Evolutionary conservation across 1,284 basidiomycete species (phyloP), one percentile per base, ranked within the genome.

Genomic region (Singerocomus inundabilis): DNA sequence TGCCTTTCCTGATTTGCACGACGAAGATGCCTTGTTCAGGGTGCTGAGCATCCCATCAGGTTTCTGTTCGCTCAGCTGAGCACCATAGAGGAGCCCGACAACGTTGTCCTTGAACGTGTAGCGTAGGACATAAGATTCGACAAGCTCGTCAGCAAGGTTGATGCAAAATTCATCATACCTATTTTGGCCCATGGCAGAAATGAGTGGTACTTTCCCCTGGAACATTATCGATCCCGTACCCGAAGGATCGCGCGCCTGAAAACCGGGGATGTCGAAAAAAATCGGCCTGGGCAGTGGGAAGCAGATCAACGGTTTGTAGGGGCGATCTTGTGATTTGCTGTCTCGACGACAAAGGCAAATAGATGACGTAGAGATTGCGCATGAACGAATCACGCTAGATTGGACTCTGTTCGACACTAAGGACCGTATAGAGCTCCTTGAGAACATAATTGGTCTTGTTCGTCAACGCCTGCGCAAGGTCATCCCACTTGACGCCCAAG

Each of bases 341-440:
- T 91, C 69, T 98, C 94, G 41, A 94, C 86, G 52, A 97, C 78
- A 61, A 87, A 98, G 0, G 92, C 85, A 63, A 97, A 94, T 12
- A 98, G 62, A 97, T 93, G 18, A 91, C 85, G 64, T 97, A 98
- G 32, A 97, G 75, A 60, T 94, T 89, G 44, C 84, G 81, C 54
- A 91, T 81, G 56, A 93, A 82, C 15, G 81, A 77, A 61, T 94
- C 89, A 24, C 92, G 79, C 70, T 98, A 94, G 3, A 65, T 66
- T 2, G 77, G 74, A 44, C 89, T 87, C 58, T 86, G 88, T 46
- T 84, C 78, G 12, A 84, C 81, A 56, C 81, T 84, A 56, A 96
- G 79, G 18, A 89, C 82, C 0, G 88, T 92, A 62, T 86, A 90
- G 7, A 93, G 73, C 64, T 97, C 94, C 71, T 91, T 91, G 46